Evolutionary conservation across 306 rosid species (phyloP).

Genomic region (Inga oerstediana): DNA sequence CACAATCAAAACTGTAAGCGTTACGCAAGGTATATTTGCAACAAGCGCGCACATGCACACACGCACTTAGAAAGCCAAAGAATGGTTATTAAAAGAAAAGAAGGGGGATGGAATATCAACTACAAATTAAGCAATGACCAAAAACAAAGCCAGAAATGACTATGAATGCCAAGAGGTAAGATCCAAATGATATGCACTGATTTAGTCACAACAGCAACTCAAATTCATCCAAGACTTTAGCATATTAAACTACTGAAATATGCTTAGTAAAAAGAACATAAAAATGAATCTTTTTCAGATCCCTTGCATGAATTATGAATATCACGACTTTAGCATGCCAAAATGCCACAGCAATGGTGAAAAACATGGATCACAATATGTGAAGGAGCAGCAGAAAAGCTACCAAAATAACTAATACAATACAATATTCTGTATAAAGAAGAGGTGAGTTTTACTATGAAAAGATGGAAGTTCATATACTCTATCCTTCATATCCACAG

Average conservation of each 20-base stretch:
- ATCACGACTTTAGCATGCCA: neutral
- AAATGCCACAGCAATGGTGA: slow-evolving; percentile 14
- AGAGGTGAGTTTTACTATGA: slow-evolving; percentile 61
- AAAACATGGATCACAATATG: neutral
- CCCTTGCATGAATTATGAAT: neutral
- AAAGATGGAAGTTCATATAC: slow-evolving; percentile 83
- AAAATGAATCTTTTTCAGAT: neutral
- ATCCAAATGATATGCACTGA: neutral
- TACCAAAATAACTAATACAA: neutral
- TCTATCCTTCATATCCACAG: slow-evolving; percentile 82
- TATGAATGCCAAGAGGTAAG: neutral
- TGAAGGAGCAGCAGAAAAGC: neutral
- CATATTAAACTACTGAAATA: neutral
- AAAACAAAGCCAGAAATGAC: neutral
- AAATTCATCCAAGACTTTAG: neutral
- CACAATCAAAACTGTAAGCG: slow-evolving; percentile 28
- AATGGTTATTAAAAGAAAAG: neutral
- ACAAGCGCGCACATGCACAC: neutral
- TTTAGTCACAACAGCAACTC: neutral
- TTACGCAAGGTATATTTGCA: neutral
- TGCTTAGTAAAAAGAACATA: neutral
- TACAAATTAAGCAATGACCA: neutral
- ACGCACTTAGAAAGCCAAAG: slow-evolving; percentile 7
- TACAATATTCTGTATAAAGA: neutral
- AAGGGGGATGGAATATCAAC: neutral